Evolutionary conservation across 495 filamentous ascomycete species (phyloP).

Genomic region (Poronia punctata): DNA sequence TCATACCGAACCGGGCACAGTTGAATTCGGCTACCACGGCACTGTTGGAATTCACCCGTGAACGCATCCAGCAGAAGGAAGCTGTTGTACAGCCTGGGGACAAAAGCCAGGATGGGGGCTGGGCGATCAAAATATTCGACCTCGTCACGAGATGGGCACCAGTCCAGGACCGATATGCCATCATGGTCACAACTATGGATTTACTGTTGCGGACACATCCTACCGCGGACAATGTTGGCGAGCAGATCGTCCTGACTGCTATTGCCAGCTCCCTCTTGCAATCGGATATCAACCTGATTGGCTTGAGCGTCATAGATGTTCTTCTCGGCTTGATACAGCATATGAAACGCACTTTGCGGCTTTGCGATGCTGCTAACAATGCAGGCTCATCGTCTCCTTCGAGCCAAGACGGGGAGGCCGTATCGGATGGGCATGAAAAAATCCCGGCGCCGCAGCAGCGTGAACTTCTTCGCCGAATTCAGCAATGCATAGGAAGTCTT

Average conservation of each 20-base stretch:
- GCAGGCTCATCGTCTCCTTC: slow-evolving; percentile 19
- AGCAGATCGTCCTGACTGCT: slow-evolving; percentile 63
- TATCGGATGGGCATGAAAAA: slow-evolving; percentile 15
- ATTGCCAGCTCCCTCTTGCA: slow-evolving; percentile 74
- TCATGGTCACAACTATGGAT: slow-evolving; percentile 74
- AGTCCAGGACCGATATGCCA: slow-evolving; percentile 84
- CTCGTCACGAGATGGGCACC: slow-evolving; percentile 76
- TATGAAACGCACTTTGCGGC: slow-evolving; percentile 63
- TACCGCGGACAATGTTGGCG: slow-evolving; percentile 56
- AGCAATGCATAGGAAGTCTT: slow-evolving; percentile 74
- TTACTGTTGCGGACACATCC: slow-evolving; percentile 56
- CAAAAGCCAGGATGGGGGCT: slow-evolving; percentile 45
- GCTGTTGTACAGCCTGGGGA: slow-evolving; percentile 29
- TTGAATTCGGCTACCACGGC: slow-evolving; percentile 64
- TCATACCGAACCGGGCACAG: slow-evolving; percentile 66
- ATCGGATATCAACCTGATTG: slow-evolving; percentile 86
- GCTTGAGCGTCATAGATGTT: slow-evolving; percentile 88
- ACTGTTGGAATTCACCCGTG: slow-evolving; percentile 63
- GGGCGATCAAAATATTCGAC: slow-evolving; percentile 74
- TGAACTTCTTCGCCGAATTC: slow-evolving; percentile 57
- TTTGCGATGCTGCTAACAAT: slow-evolving; percentile 44
- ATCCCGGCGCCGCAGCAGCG: slow-evolving; percentile 29
- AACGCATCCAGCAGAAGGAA: slow-evolving; percentile 46
- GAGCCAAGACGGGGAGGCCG: slow-evolving; percentile 17
- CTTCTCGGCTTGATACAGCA: slow-evolving; percentile 74